Percentiles rank a stretch among this genome's conserved stretches.
These are phyloP conservation scores for Apostasia shenzhenica DNA, from an alignment of 106 monocot genomes.

Conservation along the genomic window DNA sequence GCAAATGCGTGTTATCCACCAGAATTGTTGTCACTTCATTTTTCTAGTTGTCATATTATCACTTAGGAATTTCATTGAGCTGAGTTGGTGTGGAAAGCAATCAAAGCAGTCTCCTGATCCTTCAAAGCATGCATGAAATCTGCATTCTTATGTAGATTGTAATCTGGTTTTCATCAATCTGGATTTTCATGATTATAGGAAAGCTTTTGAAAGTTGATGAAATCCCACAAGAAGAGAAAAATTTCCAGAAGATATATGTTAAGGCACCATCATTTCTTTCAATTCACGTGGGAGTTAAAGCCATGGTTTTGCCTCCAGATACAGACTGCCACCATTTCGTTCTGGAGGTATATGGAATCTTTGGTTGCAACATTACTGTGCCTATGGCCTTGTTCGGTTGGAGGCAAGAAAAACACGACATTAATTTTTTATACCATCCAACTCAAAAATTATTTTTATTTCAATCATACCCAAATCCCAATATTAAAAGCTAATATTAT, in stretches of 20 bases:
- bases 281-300: conserved; percentile 96
- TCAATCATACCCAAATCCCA: too few relatives aligned
- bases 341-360: conserved; percentile 58
- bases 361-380: too few relatives aligned
- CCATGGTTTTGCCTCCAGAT: conserved; percentile 61
- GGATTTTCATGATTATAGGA: conserved; percentile 26
- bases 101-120: neutral
- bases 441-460: too few relatives aligned
- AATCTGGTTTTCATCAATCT: neutral
- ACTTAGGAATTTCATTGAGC: too few relatives aligned
- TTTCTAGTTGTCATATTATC: too few relatives aligned
- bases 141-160: neutral
- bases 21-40: too few relatives aligned
- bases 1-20: too few relatives aligned
- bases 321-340: conserved; percentile 99
- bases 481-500: too few relatives aligned
- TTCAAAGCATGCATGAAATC: neutral
- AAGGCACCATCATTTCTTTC: conserved; percentile 98
- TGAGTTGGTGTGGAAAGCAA: too few relatives aligned
- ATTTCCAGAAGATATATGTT: conserved; percentile 77
- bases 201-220: conserved; percentile 76
- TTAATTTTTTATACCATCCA: too few relatives aligned
- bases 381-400: too few relatives aligned
- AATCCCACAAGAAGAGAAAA: conserved; percentile 83
- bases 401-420: too few relatives aligned